Evolutionary conservation across 495 filamentous ascomycete species (phyloP).

Genomic region (Penicillium goetzii): DNA sequence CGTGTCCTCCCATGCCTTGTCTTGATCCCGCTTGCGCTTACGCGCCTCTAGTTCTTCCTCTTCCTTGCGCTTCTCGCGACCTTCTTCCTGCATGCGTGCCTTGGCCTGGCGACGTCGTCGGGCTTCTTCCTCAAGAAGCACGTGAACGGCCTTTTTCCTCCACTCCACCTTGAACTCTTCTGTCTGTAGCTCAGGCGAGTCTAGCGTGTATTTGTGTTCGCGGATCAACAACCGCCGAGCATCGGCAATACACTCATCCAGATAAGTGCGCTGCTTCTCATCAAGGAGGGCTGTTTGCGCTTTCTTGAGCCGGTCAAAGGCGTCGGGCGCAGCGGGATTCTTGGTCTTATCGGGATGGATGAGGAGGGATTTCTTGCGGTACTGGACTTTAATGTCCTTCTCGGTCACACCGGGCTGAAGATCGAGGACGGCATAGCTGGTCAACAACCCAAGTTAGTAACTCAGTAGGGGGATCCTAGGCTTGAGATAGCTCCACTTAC

Average conservation of each 20-base stretch:
- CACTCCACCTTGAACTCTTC: conserved; percentile 81
- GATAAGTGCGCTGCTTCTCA: conserved; percentile 80
- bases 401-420: conserved; percentile 94
- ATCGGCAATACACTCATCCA: conserved; percentile 95
- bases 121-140: conserved; percentile 92
- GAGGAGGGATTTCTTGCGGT: conserved; percentile 94
- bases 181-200: conserved; percentile 79
- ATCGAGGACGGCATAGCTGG: conserved; percentile 89
- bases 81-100: conserved; percentile 96
- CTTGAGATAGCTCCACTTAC: conserved; percentile 50
- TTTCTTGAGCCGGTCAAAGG: conserved; percentile 96
- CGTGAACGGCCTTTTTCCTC: conserved; percentile 88
- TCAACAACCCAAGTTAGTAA: neutral
- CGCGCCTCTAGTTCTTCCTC: conserved; percentile 86
- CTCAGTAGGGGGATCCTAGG: neutral
- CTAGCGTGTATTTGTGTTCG: conserved; percentile 88
- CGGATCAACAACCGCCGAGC: conserved; percentile 92
- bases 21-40: conserved; percentile 91
- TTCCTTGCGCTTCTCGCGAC: conserved; percentile 80
- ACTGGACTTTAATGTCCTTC: conserved; percentile 91
- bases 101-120: conserved; percentile 82
- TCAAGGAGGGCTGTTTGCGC: conserved; percentile 90
- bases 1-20: conserved; percentile 91
- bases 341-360: conserved; percentile 98
- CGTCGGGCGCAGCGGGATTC: conserved; percentile 88